Evolutionary conservation across 2,329 filamentous ascomycete genomes (phyloP), one percentile per base, ranked within the genome.

Genomic region (Aspergillus sp.): DNA sequence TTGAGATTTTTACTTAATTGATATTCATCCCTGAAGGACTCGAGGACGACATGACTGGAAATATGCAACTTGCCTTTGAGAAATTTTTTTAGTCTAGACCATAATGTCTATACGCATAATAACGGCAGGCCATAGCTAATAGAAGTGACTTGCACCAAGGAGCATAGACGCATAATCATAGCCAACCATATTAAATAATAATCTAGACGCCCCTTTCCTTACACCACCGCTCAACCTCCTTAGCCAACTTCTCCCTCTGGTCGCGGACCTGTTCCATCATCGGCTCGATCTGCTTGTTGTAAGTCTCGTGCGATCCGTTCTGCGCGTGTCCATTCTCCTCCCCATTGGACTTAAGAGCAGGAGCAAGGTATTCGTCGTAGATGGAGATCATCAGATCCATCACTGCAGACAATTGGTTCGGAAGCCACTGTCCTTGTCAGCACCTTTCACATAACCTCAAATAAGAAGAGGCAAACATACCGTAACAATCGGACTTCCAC

Each of bases 341-440:
- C 3, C 52, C 53, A 13, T 51, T 47, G 43, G 55, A 58, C 19
- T 69, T 63, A 10, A 30, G 25, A 45, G 60, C 61, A 1, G 67
- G 63, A 2, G 60, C 65, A 41, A 71, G 61, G 27, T 68, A 60
- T 1, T 56, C 61, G n/a, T 70, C 64, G 30, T 74, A 73, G 25
- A 73, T 67, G 2, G 63, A 59, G n/a, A 74, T 56, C 72, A 74
- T 74, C 49, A 74, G 57, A 32, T 74, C 71, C 70, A 74, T 73
- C n/a, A 75, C 72, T 1, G 70, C 72, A 2, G 67, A 70, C 4
- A 75, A 59, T 51, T 75, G 73, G 48, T 75, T 75, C 0, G 73
- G 73, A 37, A 75, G 61, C 73, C 73, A 75, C 64, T 72, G 30
- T 42, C 19, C 22, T 15, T 3, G 9, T 20, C 13, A 39, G 52